A percentile compares a stretch with the other conserved stretches of the same genome.
phyloP scores from a whole-genome alignment of 2,329 filamentous ascomycete species.

The Paramyrothecium sp. region DNA sequence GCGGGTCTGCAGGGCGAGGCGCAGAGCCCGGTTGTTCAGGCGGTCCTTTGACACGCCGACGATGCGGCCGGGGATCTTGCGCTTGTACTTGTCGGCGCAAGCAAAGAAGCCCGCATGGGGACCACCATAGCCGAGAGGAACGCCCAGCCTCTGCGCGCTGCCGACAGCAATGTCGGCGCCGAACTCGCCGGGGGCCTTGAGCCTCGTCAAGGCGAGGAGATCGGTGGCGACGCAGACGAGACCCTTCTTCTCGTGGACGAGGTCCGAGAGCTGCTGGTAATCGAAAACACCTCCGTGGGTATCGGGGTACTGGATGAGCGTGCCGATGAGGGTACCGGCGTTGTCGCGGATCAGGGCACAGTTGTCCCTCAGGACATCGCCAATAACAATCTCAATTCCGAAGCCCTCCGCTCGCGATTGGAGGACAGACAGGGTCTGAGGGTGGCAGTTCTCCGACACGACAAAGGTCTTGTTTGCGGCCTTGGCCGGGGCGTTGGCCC shows the following conservation, averaged over 20 bases:
- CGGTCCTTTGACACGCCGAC: constrained; percentile 90
- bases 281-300: constrained; percentile 81
- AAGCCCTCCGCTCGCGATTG: constrained; percentile 85
- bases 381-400: constrained; percentile 74
- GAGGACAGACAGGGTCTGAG: constrained; percentile 84
- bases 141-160: constrained; percentile 85
- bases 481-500: constrained; percentile 71
- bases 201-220: constrained; percentile 78
- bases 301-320: constrained; percentile 90
- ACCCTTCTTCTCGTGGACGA: constrained; percentile 74
- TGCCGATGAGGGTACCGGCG: constrained; percentile 80
- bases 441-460: constrained; percentile 78
- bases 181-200: constrained; percentile 90
- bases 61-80: constrained; percentile 87
- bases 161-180: constrained; percentile 94
- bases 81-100: constrained; percentile 74
- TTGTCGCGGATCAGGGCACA: constrained; percentile 68
- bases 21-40: constrained; percentile 59
- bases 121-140: constrained; percentile 88
- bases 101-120: constrained; percentile 97
- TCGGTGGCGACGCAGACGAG: constrained; percentile 88
- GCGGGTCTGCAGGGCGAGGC: constrained; percentile 81
- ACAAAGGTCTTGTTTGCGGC: constrained; percentile 76
- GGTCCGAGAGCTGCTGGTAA: constrained; percentile 69
- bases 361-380: constrained; percentile 67